Percentiles rank a stretch among this genome's conserved stretches.
Evolutionary conservation across 352 stramenopile genomes (phyloP).

Genomic region (Globisporangium iwayamae): DNA sequence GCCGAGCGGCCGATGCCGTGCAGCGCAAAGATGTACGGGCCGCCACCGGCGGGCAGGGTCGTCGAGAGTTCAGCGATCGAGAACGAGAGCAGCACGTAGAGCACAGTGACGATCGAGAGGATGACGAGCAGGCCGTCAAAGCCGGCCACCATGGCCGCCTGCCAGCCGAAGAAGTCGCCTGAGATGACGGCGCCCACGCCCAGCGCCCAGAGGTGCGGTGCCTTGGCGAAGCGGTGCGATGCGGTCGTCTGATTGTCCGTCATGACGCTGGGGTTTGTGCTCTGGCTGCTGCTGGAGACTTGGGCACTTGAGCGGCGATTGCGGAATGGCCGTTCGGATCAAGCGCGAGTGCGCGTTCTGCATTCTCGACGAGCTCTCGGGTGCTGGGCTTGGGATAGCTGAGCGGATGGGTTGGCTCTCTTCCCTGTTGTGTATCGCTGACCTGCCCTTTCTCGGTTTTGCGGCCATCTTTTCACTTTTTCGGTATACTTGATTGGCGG

Average conservation of each 20-base stretch:
- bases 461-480: not conserved
- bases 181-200: conserved; percentile 54
- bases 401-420: conserved; percentile 9
- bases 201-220: conserved; percentile 51
- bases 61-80: conserved; percentile 69
- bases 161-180: conserved; percentile 68
- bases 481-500: not conserved
- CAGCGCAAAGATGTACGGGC: conserved; percentile 64
- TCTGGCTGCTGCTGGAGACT: not conserved
- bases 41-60: conserved; percentile 44
- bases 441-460: not conserved
- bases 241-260: conserved; percentile 1
- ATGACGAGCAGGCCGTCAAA: conserved; percentile 62
- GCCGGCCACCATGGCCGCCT: conserved; percentile 45
- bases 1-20: conserved; percentile 47
- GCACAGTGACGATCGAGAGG: conserved; percentile 46
- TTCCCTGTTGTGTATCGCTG: not conserved
- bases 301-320: not conserved
- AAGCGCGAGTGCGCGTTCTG: too few relatives aligned
- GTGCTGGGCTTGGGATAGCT: not conserved
- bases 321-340: not conserved
- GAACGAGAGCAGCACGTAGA: conserved; percentile 67
- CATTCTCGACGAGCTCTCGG: not conserved
- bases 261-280: not conserved
- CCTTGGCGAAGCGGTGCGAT: conserved; percentile 48